Percentiles rank a stretch among this genome's conserved stretches.
Conservation (phyloP, 768 basidiomycete genomes). For the Nidularia sp. region DNA sequence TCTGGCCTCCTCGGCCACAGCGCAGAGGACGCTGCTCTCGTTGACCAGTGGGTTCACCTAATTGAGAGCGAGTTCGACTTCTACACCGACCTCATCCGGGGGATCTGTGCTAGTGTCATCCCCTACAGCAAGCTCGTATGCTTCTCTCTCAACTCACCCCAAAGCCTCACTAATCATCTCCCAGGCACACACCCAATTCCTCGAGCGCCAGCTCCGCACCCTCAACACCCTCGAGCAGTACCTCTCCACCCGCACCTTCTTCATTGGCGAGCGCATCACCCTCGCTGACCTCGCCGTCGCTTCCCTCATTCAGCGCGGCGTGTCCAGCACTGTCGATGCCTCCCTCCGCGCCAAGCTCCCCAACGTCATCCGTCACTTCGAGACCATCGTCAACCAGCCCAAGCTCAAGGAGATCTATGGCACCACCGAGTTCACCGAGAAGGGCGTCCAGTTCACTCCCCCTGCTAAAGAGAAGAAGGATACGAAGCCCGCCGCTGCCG, state of each 20-base stretch:
- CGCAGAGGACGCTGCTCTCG: slow-evolving; percentile 61
- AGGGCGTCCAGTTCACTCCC: slow-evolving; percentile 64
- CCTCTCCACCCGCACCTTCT: slow-evolving; percentile 78
- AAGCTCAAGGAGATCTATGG: slow-evolving; percentile 66
- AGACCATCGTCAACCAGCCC: slow-evolving; percentile 87
- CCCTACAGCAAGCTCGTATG: slow-evolving; percentile 85
- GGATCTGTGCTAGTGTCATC: slow-evolving; percentile 41
- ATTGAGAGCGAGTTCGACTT: slow-evolving; percentile 59
- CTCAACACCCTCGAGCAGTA: slow-evolving; percentile 70
- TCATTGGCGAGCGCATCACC: slow-evolving; percentile 93
- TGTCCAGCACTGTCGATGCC: slow-evolving; percentile 60
- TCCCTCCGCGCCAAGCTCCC: slow-evolving; percentile 60
- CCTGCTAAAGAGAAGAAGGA: slow-evolving; percentile 75
- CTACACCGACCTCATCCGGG: slow-evolving; percentile 29
- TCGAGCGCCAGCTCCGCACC: slow-evolving; percentile 51
- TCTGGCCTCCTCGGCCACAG: slow-evolving; percentile 69
- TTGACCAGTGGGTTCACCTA: slow-evolving; percentile 86
- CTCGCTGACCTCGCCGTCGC: slow-evolving; percentile 83
- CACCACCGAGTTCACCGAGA: slow-evolving; percentile 58
- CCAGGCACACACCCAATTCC: slow-evolving; percentile 54
- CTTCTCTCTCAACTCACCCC: background rate
- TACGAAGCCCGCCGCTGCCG: slow-evolving; percentile 46
- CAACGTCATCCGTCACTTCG: slow-evolving; percentile 78
- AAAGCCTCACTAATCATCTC: background rate
- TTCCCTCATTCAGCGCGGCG: slow-evolving; percentile 48